Conservation (phyloP, 176 grass and related monocot genomes). For the Triticum urartu region DNA sequence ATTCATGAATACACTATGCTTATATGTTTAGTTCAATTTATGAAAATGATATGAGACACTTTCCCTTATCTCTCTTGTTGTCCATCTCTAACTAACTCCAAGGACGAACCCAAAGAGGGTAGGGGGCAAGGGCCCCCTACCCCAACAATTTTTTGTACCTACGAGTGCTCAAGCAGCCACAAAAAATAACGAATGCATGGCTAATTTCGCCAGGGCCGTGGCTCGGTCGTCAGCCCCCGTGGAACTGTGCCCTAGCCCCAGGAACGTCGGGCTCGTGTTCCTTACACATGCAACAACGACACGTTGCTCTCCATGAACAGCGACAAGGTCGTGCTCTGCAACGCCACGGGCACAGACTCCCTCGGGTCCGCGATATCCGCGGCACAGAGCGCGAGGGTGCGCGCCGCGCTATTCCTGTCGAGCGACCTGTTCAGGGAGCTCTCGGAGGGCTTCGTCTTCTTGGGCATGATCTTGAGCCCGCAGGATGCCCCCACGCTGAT, state of each 20-base stretch:
- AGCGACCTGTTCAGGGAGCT: conserved; percentile 27
- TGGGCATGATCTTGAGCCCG: conserved; percentile 49
- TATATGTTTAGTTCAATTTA: no score
- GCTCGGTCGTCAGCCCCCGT: no score
- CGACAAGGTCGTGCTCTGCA: conserved; percentile 55
- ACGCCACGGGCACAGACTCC: conserved; percentile 16
- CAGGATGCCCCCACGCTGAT: conserved; percentile 37
- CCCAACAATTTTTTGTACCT: no score
- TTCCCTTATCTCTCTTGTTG: no score
- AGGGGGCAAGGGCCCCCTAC: no score
- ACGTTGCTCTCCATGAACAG: conserved; percentile 27
- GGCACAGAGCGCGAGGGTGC: conserved; percentile 20
- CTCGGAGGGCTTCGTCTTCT: conserved; percentile 39
- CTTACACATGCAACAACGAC: conserved; percentile 46
- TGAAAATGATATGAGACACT: no score
- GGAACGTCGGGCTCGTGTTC: conserved; percentile 32
- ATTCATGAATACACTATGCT: neutral
- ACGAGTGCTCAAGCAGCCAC: no score
- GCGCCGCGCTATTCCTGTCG: conserved; percentile 49
- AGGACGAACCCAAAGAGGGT: no score
- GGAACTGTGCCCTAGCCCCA: neutral
- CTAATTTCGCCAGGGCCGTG: no score
- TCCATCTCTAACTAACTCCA: no score
- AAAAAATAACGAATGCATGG: no score
- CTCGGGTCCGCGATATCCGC: neutral